Conservation (phyloP, 148 eudicot species). For the Camellia japonica region DNA sequence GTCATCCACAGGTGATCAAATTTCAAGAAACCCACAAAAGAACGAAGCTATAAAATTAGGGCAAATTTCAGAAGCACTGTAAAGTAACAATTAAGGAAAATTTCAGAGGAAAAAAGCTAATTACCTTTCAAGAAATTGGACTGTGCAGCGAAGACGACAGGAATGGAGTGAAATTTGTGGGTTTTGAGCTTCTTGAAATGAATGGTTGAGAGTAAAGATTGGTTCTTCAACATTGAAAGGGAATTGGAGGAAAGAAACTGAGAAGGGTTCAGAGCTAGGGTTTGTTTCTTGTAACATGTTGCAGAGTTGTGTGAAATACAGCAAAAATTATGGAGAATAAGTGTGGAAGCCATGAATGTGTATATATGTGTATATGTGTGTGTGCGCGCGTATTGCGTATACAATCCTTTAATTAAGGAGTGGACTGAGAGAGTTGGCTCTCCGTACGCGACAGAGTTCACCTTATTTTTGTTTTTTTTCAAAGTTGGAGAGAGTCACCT, state of each 20-base stretch:
- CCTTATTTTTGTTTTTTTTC: too few species aligned
- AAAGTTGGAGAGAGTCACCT: too few species aligned
- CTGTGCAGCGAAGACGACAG: slow-evolving; percentile 45
- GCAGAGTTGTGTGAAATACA: slow-evolving; percentile 1
- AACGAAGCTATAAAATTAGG: too few species aligned
- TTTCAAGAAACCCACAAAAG: too few species aligned
- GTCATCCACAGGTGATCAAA: too few species aligned
- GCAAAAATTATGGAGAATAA: not conserved
- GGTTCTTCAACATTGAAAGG: slow-evolving; percentile 25
- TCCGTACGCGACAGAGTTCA: too few species aligned
- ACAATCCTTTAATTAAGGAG: not conserved
- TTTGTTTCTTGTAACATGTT: slow-evolving; percentile 14
- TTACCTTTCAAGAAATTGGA: slow-evolving; percentile 68
- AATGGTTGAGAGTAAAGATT: slow-evolving; percentile 24
- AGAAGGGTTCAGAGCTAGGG: slow-evolving; percentile 17
- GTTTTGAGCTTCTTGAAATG: slow-evolving; percentile 29
- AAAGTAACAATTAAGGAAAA: not conserved
- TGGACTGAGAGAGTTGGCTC: too few species aligned
- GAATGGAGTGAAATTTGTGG: slow-evolving; percentile 14
- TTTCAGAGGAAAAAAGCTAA: not conserved
- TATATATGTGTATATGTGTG: not conserved
- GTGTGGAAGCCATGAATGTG: slow-evolving; percentile 21
- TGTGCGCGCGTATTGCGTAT: not conserved
- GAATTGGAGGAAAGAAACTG: slow-evolving; percentile 41
- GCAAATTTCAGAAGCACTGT: too few species aligned